Percentiles rank a stretch among this genome's conserved stretches.
phyloP scores from a whole-genome alignment of 257 asterid species.

The Solanum tacnaense region DNA sequence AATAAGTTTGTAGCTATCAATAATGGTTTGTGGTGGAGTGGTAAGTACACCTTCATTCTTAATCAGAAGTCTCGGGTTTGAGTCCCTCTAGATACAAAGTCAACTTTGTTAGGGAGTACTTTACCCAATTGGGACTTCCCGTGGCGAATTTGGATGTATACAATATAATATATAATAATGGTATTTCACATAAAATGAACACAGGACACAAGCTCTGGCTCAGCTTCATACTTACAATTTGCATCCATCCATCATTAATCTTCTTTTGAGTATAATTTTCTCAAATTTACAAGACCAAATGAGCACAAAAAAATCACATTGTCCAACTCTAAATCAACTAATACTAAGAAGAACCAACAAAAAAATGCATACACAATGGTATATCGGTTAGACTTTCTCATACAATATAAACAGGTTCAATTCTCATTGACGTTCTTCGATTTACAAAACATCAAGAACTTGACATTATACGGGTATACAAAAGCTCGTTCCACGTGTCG shows the following conservation, averaged over 20 bases:
- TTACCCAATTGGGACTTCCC: neutral
- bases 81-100: neutral
- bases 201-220: neutral
- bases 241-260: neutral
- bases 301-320: neutral
- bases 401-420: neutral
- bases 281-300: neutral
- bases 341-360: neutral
- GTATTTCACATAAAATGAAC: neutral
- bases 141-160: neutral
- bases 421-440: neutral
- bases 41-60: no score
- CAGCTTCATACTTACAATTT: neutral
- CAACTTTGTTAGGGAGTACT: neutral
- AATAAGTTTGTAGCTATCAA: neutral
- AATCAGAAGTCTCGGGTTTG: neutral
- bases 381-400: neutral
- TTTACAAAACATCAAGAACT: constrained; percentile 6
- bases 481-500: constrained; percentile 67
- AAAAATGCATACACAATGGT: neutral
- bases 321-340: neutral
- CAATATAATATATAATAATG: neutral
- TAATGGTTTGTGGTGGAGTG: neutral
- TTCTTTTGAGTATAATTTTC: neutral
- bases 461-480: constrained; percentile 23